These are phyloP conservation scores for Candida tammaniensis DNA, from an alignment of 805 yeast genomes.

Conservation along the genomic window DNA sequence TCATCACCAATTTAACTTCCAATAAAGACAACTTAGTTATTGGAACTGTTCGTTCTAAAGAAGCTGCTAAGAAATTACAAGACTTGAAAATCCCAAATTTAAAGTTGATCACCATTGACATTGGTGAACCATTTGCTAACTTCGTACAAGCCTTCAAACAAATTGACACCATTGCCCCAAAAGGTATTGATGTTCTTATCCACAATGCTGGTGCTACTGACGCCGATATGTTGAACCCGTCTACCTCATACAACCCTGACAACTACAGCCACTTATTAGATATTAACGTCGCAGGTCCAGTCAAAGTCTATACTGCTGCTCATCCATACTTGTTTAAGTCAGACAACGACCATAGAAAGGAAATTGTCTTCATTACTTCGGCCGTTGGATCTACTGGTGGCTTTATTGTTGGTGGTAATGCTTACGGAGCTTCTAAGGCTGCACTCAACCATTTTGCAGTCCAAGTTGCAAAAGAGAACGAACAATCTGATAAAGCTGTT, in stretches of 20 bases:
- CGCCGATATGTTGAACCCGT: not conserved
- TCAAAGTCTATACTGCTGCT: conserved; percentile 20
- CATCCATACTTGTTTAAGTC: conserved; percentile 23
- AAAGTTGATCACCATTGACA: conserved; percentile 4
- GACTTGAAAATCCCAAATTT: conserved; percentile 1
- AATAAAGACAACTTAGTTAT: conserved; percentile 7
- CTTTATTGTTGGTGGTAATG: conserved; percentile 5
- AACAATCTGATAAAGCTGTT: not conserved
- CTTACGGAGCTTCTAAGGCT: conserved; percentile 36
- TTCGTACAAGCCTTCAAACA: conserved; percentile 13
- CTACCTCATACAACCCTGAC: conserved; percentile 6
- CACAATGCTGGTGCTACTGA: conserved; percentile 6
- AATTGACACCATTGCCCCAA: conserved; percentile 16
- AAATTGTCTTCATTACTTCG: conserved; percentile 24
- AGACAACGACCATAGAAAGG: conserved; percentile 11
- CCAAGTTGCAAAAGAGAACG: conserved; percentile 20
- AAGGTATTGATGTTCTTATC: conserved; percentile 27
- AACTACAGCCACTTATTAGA: conserved; percentile 6
- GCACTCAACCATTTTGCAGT: conserved; percentile 28
- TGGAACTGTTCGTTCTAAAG: conserved; percentile 7
- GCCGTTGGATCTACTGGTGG: conserved; percentile 10
- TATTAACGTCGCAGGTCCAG: conserved; percentile 10
- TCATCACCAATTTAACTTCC: not conserved
- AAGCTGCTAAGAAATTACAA: conserved; percentile 8
- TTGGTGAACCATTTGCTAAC: not conserved